Base-by-base conservation (phyloP, 1,139 yeast genomes). In the Ogataea hybrid region DNA sequence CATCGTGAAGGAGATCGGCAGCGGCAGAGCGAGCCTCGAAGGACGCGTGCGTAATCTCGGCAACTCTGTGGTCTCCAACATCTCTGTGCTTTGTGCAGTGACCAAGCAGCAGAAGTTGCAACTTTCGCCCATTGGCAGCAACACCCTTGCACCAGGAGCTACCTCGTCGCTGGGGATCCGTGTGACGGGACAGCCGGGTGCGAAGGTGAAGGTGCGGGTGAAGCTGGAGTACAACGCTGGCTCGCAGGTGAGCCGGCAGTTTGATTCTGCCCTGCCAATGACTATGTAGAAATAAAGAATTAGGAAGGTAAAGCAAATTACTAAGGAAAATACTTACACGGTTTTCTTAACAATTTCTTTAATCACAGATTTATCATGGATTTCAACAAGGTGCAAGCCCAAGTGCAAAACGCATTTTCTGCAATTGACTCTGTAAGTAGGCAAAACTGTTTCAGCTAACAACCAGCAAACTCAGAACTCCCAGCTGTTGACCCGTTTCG, bases 101-200 rank as follows among this genome's bases (percentile, higher is more conserved):
- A 94, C 97, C 25, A 94, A 92, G 59, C 73, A 89, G 1, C 97
- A 90, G 64, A 88, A 86, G 59, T 71, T 94, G 43, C 77, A 84
- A 28, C 74, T 94, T 64, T 68, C 90, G 15, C 68, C 90, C 8
- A 71, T 83, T 28, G 78, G 86, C 2, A 72, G 75, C 29, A 73
- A 74, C 29, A 56, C 67, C 3, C 62, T 87, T 28, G 53, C 55
- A 2, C 53, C 69, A 32, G 66, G 64, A 16, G 68, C 70, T 17
- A 54, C 66, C 6, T 77, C 84, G 14, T 71, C 73, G 16, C 96
- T 90, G 62, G 73, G 69, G 18, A 68, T 92, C 62, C 79, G 76
- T 54, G 76, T 94, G 25, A 65, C 70, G 2, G 98, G 97, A 8
- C 70, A 75, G 36, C 68, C 67, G 4, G 94, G 90, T 0, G 70